Evolutionary conservation across 2,329 filamentous ascomycete genomes (phyloP), one percentile per base, ranked within the genome.

Genomic region (Elsinoe ampelina): DNA sequence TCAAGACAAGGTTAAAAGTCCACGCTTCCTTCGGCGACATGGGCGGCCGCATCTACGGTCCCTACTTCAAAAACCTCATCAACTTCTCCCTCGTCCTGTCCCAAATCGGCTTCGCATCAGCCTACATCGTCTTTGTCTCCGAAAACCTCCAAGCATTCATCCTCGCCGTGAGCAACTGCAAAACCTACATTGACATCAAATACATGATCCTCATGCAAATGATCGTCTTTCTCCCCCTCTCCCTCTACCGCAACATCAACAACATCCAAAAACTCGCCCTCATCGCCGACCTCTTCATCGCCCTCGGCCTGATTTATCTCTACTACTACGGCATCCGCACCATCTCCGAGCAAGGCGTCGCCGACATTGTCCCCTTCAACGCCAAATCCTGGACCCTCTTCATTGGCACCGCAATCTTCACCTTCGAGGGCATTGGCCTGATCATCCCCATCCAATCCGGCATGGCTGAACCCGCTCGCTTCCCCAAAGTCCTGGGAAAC

Each of bases 381-480:
- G 73, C 85, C 39, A 83, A 86, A 59, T 86, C 90, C 69, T 98
- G 95, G 93, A 95, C 93, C 0, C 80, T 98, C 3, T 97, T 98
- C 70, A 98, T 98, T 65, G 95, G 93, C 60, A 98, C 95, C 0
- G 93, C 95, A 26, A 97, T 98, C 69, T 98, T 98, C 74, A 97
- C 93, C 0, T 98, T 97, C 67, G 93, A 98, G 69, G 93, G 93
- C 26, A 95, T 98, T 60, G 95, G 93, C 11, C 82, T 98, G 50
- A 95, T 98, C 71, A 96, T 98, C 61, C 93, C 95, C 0, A 96
- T 98, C 59, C 95, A 98, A 72, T 91, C 95, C 66, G 95, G 91
- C 19, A 98, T 98, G 93, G 87, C 85, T 68, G 79, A 91, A 41
- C 95, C 92, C 0, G 78, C 84, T 62, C 92, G 95, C 69, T 98